Base-by-base conservation (phyloP, 768 basidiomycete genomes). In the Artomyces pyxidatus region DNA sequence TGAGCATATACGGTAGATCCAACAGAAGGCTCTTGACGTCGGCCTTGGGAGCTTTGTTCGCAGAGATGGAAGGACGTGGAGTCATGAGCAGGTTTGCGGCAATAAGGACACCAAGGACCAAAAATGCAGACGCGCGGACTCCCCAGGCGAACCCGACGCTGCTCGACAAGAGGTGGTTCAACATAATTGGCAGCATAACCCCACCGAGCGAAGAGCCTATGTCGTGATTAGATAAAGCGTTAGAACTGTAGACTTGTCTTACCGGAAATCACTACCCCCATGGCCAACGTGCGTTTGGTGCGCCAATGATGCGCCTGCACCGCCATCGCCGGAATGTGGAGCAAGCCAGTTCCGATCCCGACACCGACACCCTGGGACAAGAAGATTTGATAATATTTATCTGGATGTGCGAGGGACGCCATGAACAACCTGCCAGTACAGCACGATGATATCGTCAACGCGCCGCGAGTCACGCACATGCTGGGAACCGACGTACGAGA, bases 281-380 rank as follows among this genome's bases (percentile, higher is more conserved):
- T 43, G 1, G 59, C 60, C 11, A 77, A 56, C 12, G 67, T 64
- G 37, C 66, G 61, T 37, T 64, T 63, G 48, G 52, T 61, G 45
- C 63, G 62, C 58, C 75, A 78, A 56, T 73, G 71, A 42, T 74
- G 73, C 2, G 71, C 65, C 16, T 73, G 60, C 27, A 75, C 64
- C 11, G 67, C 69, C 44, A 73, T 57, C 6, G 72, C 68, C 2
- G 76, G 77, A 17, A 75, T 55, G 61, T 73, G 76, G 22, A 74
- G 59, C 35, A 74, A 56, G 2, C 74, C 70, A 29, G 69, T 65
- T 1, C 73, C 72, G 5, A 74, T 55, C 1, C 77, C 77, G 65
- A 75, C 71, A 9, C 71, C 75, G 22, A 79, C 59, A 1, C 71
- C 76, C 62, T 79, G 76, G 0, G 72, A 62, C 2, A 78, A 59